These are phyloP conservation scores for Penicillium sp. DNA, from an alignment of 2,329 filamentous ascomycete genomes.

Conservation along the genomic window DNA sequence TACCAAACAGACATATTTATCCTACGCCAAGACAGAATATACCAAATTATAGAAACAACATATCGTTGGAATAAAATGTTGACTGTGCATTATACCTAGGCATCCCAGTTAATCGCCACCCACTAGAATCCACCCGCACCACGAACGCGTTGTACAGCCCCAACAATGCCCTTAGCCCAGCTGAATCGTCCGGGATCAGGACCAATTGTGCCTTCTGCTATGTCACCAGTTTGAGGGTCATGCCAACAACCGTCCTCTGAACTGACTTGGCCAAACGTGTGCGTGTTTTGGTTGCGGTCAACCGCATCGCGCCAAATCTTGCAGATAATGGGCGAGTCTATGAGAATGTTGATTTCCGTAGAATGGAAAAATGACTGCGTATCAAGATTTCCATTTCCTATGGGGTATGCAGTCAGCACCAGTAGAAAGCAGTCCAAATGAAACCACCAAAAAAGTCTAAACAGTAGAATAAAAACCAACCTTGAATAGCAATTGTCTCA, in stretches of 20 bases:
- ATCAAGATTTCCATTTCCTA: slow-evolving; percentile 71
- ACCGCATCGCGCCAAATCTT: slow-evolving; percentile 59
- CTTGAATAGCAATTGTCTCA: slow-evolving; percentile 63
- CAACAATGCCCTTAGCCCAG: slow-evolving; percentile 57
- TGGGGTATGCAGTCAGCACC: not conserved
- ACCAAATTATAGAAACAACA: not conserved
- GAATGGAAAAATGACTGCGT: slow-evolving; percentile 76
- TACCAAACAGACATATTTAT: not conserved
- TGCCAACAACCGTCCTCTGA: slow-evolving; percentile 61
- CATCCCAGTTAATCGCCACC: not conserved
- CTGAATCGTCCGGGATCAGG: slow-evolving; percentile 53
- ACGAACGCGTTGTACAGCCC: slow-evolving; percentile 56
- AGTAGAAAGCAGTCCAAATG: not conserved
- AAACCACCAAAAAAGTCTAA: not conserved
- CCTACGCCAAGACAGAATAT: not conserved
- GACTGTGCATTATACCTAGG: not conserved
- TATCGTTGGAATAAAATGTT: not conserved
- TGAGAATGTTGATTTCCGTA: slow-evolving; percentile 73
- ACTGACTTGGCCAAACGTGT: slow-evolving; percentile 52
- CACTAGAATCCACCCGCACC: slow-evolving; percentile 53
- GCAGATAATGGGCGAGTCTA: slow-evolving; percentile 63
- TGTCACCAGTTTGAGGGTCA: slow-evolving; percentile 45
- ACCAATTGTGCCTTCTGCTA: slow-evolving; percentile 50
- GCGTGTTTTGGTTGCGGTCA: slow-evolving; percentile 64
- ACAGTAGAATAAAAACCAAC: slow-evolving; percentile 16